Base-by-base conservation (phyloP, 1,284 basidiomycete species). In the Cutaneotrichosporon mucoides region DNA sequence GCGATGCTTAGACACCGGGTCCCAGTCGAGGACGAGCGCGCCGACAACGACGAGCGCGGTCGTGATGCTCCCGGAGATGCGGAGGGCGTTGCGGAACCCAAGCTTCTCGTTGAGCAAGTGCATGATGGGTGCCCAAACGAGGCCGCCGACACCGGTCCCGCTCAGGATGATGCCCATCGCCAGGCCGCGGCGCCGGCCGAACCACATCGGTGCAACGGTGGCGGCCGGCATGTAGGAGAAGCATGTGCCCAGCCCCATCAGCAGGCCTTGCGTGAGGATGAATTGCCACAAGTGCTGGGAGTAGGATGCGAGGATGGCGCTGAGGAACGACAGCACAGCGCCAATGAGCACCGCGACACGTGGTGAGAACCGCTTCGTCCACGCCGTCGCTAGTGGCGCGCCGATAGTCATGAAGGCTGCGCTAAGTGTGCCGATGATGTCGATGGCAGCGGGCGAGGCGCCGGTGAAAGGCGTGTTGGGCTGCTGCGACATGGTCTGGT, bases 161-260 rank as follows among this genome's bases (percentile, higher is more conserved):
- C 63, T 58, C 5, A 72, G 65, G 13, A 71, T 65, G 46, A 72
- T 67, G 33, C 71, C 71, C 66, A 72, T 67, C 4, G 71, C 71
- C 2, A 72, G 54, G 1, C 68, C 68, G 13, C 71, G 61, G 9
- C 63, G 61, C 3, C 36, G 46, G 8, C 53, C 50, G 47, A 62
- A 73, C 70, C 70, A 73, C 12, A 64, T 68, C 38, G 70, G 70
- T 13, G 67, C 61, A 10, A 71, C 64, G 0, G 70, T 72, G 36
- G 66, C 68, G 10, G 69, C 65, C 4, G 70, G 61, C 53, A 69
- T 64, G 62, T 68, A 71, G n/a, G 66, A 56, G 46, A 67, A 55
- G 57, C 69, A 70, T 13, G 66, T 72, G 10, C 59, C 69, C 6
- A 71, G 38, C 4, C 70, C 70, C 41, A 67, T 47, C 10, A 71